These are phyloP conservation scores for Penicillium sp. DNA, from an alignment of 2,329 filamentous ascomycete species.

Conservation along the genomic window DNA sequence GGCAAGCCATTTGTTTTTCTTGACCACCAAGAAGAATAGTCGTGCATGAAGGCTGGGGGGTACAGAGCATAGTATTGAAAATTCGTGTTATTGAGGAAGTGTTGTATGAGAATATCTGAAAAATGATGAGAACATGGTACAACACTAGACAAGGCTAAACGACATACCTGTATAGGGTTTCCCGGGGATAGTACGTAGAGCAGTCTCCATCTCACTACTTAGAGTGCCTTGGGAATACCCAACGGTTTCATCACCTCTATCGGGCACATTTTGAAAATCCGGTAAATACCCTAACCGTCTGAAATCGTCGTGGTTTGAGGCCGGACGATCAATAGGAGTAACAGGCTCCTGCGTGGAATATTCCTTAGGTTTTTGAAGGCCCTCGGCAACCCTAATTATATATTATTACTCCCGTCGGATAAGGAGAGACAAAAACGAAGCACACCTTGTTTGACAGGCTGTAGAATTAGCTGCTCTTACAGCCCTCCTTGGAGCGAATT, in stretches of 20 bases:
- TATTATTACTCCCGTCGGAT: background rate
- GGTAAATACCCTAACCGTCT: slow-evolving; percentile 26
- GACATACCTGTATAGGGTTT: slow-evolving; percentile 45
- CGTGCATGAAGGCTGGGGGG: slow-evolving; percentile 50
- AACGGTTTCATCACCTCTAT: background rate
- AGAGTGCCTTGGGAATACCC: slow-evolving; percentile 19
- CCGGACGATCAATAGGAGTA: background rate
- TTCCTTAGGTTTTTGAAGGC: background rate
- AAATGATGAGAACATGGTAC: slow-evolving; percentile 5
- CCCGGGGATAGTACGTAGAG: slow-evolving; percentile 38
- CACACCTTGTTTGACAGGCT: slow-evolving; percentile 21
- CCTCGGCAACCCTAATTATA: background rate
- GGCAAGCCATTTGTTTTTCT: slow-evolving; percentile 39
- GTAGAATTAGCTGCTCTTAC: slow-evolving; percentile 12
- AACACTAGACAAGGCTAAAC: background rate
- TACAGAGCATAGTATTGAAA: slow-evolving; percentile 55
- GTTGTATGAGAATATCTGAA: slow-evolving; percentile 53
- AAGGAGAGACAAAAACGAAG: background rate
- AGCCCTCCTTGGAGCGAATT: slow-evolving; percentile 46
- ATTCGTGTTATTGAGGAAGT: slow-evolving; percentile 53
- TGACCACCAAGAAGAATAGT: slow-evolving; percentile 55
- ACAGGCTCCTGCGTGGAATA: background rate
- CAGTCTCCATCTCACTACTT: slow-evolving; percentile 39
- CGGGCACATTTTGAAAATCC: slow-evolving; percentile 1
- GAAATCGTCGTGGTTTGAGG: slow-evolving; percentile 19